These are phyloP conservation scores for Juglanconis juglandina DNA, from an alignment of 2,329 filamentous ascomycete species.

Conservation along the genomic window DNA sequence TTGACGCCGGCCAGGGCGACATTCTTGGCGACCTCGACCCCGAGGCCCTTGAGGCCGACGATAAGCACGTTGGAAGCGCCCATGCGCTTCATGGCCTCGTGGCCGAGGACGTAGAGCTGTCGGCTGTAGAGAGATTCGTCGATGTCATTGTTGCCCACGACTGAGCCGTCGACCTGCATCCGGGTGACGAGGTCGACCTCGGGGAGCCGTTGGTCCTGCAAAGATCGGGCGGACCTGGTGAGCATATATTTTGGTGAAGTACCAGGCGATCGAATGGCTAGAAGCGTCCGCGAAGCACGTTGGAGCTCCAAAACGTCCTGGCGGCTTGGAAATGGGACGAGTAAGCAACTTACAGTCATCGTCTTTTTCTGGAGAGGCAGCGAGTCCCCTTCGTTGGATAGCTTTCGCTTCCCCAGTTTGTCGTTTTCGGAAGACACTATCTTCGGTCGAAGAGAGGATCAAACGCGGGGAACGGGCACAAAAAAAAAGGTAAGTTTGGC, in stretches of 20 bases:
- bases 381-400: constrained; percentile 55
- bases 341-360: constrained; percentile 53
- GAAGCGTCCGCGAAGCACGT: neutral
- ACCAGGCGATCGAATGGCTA: neutral
- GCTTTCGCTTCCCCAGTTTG: constrained; percentile 67
- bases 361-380: constrained; percentile 55
- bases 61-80: constrained; percentile 90
- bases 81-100: constrained; percentile 98
- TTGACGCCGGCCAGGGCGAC: constrained; percentile 97
- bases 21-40: constrained; percentile 98
- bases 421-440: constrained; percentile 24
- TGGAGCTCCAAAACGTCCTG: neutral
- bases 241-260: constrained; percentile 9
- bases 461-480: neutral
- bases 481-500: neutral
- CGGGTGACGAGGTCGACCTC: constrained; percentile 61
- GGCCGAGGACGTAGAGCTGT: constrained; percentile 68
- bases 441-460: neutral
- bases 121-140: constrained; percentile 72
- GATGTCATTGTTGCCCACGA: constrained; percentile 56
- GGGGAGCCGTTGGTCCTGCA: constrained; percentile 50
- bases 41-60: constrained; percentile 86
- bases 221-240: constrained; percentile 11
- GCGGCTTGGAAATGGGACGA: neutral
- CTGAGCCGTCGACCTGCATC: constrained; percentile 63